Base-by-base conservation (phyloP, 495 filamentous ascomycete genomes). In the Parachaetomium inaequale region DNA sequence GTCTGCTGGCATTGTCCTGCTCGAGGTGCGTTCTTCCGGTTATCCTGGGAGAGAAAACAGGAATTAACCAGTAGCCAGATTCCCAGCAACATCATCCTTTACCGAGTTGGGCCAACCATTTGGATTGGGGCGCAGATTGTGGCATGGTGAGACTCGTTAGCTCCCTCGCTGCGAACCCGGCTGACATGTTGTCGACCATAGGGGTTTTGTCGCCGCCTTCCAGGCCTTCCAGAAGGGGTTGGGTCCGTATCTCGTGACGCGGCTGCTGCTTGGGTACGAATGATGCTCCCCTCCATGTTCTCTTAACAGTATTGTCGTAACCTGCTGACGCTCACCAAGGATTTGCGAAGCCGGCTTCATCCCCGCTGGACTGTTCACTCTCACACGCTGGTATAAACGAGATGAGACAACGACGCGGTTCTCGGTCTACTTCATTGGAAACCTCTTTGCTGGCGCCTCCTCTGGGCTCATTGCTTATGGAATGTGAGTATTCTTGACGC, bases 351-450 rank as follows among this genome's bases (percentile, higher is more conserved):
- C 79, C 4, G 84, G 83, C 0, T 87, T 85, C 63, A 85, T 86
- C 59, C 84, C 84, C 14, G 83, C 79, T 26, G 78, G 80, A 4
- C 70, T 87, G 1, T 87, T 81, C 52, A 84, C 83, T 26, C 74
- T 86, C 26, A 84, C 84, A 0, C 79, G 78, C 7, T 86, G 84
- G 82, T 87, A 86, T 63, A 85, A 82, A 68, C 77, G 72, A 17
- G 76, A 78, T 7, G 84, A 87, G 65, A 81, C 79, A 1, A 81
- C 78, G 66, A 73, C 81, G 28, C 80, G 84, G 0, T 79, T 83
- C 23, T 77, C 78, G 7, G 66, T 77, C 0, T 85, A 83, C 71
- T 86, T 84, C 66, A 77, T 85, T 53, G 83, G 84, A 8, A 76
- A 73, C 46, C 63, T 73, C 64, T 71, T 81, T 29, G 79, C 82